Conservation (phyloP, 176 grass and related monocot species). For the Chrysopogon serrulatus region DNA sequence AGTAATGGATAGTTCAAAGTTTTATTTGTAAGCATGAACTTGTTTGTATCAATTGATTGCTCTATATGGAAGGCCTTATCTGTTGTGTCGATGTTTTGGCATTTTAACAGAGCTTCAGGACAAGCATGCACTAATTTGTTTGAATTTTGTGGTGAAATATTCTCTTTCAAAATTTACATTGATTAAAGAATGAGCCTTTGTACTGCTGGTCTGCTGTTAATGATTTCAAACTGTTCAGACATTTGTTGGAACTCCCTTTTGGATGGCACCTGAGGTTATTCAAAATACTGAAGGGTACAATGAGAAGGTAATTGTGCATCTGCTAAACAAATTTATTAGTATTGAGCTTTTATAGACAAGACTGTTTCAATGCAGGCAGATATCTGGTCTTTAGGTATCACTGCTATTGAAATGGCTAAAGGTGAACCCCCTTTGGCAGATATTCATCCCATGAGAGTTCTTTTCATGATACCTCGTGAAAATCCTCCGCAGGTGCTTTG, state of each 20-base stretch:
- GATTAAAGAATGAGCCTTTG: slow-evolving; percentile 1
- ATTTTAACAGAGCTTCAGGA: slow-evolving; percentile 4
- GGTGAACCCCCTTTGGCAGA: slow-evolving; percentile 98
- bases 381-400: slow-evolving; percentile 99
- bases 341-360: slow-evolving; percentile 20
- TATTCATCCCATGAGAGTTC: slow-evolving; percentile 99
- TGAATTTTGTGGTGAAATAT: neutral
- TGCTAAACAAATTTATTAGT: slow-evolving; percentile 19
- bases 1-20: neutral
- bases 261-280: slow-evolving; percentile 99
- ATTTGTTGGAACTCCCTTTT: slow-evolving; percentile 99
- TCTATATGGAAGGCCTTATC: slow-evolving; percentile 1
- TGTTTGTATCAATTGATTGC: neutral
- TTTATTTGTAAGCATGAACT: neutral
- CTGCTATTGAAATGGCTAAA: slow-evolving; percentile 99
- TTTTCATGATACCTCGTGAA: slow-evolving; percentile 99
- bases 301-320: slow-evolving; percentile 72
- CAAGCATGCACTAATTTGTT: neutral
- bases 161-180: slow-evolving; percentile 5
- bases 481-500: slow-evolving; percentile 93
- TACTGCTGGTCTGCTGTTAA: neutral
- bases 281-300: slow-evolving; percentile 99
- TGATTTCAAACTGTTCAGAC: slow-evolving; percentile 61
- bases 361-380: slow-evolving; percentile 77
- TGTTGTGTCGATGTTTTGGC: slow-evolving; percentile 9